Conservation (phyloP, 345 rosid genomes). For the Salix koriyanagi region DNA sequence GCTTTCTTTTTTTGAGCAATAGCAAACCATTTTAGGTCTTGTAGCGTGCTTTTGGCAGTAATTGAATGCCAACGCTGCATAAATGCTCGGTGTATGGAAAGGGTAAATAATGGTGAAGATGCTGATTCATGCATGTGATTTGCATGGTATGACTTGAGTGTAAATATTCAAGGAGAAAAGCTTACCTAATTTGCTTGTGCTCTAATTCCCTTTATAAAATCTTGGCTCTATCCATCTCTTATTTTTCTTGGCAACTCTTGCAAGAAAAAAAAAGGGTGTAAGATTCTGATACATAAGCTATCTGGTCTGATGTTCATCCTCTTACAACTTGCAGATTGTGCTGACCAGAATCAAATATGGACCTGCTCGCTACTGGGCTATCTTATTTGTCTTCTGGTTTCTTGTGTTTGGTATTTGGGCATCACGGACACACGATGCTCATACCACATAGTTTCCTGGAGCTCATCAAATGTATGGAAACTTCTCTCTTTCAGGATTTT, state of each 20-base stretch:
- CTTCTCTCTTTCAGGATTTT: not conserved
- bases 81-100: not conserved
- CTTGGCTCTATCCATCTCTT: not conserved
- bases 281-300: not conserved
- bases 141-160: not conserved
- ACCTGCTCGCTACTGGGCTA: slow-evolving; percentile 98
- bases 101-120: too few relatives aligned
- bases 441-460: slow-evolving; percentile 15
- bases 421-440: slow-evolving; percentile 62
- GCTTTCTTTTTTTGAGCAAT: not conserved
- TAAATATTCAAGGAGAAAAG: not conserved
- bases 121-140: not conserved
- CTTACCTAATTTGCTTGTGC: not conserved
- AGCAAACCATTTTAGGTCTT: not conserved
- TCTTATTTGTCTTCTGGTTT: slow-evolving; percentile 95
- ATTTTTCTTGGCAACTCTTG: not conserved
- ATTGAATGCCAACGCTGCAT: not conserved
- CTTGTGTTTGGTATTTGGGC: slow-evolving; percentile 98
- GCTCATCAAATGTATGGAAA: not conserved
- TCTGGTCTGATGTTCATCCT: not conserved
- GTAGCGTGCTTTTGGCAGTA: not conserved
- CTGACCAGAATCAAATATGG: slow-evolving; percentile 93
- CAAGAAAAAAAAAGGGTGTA: not conserved
- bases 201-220: not conserved
- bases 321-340: slow-evolving; percentile 63